Evolutionary conservation across 2,329 filamentous ascomycete genomes (phyloP).

Genomic region (Colletotrichum sp.): DNA sequence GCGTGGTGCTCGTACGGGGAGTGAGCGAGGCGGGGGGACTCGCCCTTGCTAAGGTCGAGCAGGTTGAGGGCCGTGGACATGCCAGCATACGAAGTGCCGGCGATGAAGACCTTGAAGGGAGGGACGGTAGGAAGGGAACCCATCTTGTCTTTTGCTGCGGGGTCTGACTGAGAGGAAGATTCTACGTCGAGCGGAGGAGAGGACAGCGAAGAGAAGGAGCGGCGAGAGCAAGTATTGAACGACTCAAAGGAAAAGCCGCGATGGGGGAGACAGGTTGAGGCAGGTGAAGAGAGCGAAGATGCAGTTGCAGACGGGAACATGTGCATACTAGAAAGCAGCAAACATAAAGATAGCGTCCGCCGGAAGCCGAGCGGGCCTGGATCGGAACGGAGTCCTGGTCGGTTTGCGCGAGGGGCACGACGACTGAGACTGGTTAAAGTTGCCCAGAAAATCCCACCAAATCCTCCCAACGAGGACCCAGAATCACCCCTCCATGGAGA

Average conservation of each 20-base stretch:
- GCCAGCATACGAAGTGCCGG: conserved; percentile 77
- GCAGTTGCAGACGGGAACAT: conserved; percentile 2
- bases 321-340: not conserved
- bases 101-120: conserved; percentile 66
- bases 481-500: not conserved
- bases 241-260: not conserved
- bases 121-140: conserved; percentile 22
- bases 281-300: not conserved
- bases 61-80: conserved; percentile 71
- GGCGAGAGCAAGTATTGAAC: not conserved
- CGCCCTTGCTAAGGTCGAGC: conserved; percentile 66
- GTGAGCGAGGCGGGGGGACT: conserved; percentile 49
- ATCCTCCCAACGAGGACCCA: conserved; percentile 1
- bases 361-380: conserved; percentile 18
- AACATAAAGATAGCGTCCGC: conserved; percentile 9
- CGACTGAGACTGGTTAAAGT: not conserved
- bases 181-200: not conserved
- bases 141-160: conserved; percentile 9
- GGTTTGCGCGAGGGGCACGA: not conserved
- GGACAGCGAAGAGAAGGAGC: not conserved
- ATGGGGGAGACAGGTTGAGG: not conserved
- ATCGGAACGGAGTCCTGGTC: not conserved
- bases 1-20: conserved; percentile 43
- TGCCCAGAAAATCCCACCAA: conserved; percentile 5
- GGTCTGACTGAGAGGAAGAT: not conserved